Conservation (phyloP, 2,329 filamentous ascomycete genomes). For the Onygenales sp. region DNA sequence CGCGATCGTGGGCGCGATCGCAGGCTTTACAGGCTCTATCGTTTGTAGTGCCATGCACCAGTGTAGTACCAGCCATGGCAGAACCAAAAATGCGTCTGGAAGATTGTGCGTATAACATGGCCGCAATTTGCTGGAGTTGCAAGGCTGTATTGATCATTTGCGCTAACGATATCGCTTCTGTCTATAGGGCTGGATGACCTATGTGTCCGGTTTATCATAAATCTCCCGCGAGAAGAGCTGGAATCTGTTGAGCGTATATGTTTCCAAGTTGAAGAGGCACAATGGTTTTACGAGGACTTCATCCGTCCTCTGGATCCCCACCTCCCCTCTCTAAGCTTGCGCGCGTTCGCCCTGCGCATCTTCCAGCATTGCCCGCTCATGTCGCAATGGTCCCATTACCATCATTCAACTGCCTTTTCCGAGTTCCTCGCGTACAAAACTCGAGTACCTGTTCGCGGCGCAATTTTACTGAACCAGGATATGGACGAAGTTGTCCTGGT, state of each 20-base stretch:
- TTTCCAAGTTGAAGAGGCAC: slow-evolving; percentile 97
- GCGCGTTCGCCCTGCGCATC: slow-evolving; percentile 78
- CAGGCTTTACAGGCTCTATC: not conserved
- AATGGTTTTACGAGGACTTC: slow-evolving; percentile 99
- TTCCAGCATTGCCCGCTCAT: slow-evolving; percentile 91
- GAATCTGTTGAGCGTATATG: slow-evolving; percentile 87
- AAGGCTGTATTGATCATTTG: not conserved
- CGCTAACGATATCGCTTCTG: not conserved
- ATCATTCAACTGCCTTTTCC: slow-evolving; percentile 75
- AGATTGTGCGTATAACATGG: slow-evolving; percentile 56
- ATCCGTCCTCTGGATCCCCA: slow-evolving; percentile 79
- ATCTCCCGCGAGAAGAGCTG: slow-evolving; percentile 85
- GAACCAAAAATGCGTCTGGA: slow-evolving; percentile 74
- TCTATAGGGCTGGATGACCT: slow-evolving; percentile 87
- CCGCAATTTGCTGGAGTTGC: not conserved
- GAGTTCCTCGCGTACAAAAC: slow-evolving; percentile 93
- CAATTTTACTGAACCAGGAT: slow-evolving; percentile 82
- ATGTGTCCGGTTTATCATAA: slow-evolving; percentile 96
- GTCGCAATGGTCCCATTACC: slow-evolving; percentile 65
- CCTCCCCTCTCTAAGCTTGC: slow-evolving; percentile 75
- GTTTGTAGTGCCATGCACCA: slow-evolving; percentile 49
- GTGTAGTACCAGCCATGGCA: slow-evolving; percentile 56
- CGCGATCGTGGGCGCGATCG: too few species aligned
- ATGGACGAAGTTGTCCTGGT: slow-evolving; percentile 93
- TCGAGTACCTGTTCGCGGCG: slow-evolving; percentile 83